These are phyloP conservation scores for Paecilomyces formosus DNA, from an alignment of 2,329 filamentous ascomycete species.

Conservation along the genomic window DNA sequence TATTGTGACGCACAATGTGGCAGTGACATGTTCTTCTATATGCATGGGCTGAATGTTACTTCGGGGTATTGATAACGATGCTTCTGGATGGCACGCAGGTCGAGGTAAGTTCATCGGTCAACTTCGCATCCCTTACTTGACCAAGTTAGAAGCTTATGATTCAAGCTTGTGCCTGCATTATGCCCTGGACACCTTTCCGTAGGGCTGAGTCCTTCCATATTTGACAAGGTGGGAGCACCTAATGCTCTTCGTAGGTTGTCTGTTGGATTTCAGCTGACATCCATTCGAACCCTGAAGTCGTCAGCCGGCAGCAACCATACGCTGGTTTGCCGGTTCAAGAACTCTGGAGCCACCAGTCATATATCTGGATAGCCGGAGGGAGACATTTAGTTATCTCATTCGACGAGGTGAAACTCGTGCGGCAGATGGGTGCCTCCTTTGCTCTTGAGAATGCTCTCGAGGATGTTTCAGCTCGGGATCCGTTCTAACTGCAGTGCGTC, in stretches of 20 bases:
- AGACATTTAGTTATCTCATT: neutral
- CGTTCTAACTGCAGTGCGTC: neutral
- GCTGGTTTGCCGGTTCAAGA: neutral
- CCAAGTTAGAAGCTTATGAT: neutral
- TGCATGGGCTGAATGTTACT: neutral
- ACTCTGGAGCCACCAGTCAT: neutral
- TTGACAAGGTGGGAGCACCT: neutral
- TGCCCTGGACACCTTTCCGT: neutral
- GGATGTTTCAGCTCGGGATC: neutral
- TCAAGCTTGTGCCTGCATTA: neutral
- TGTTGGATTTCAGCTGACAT: neutral
- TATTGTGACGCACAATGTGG: neutral
- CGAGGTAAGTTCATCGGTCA: neutral
- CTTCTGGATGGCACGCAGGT: neutral
- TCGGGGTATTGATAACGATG: neutral
- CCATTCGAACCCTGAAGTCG: neutral
- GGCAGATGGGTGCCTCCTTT: neutral
- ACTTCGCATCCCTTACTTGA: neutral
- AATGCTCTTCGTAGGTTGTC: neutral
- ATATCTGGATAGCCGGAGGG: neutral
- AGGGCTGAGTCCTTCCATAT: neutral
- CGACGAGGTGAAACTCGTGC: neutral
- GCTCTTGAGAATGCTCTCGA: neutral
- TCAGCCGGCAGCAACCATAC: neutral
- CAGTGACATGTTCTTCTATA: neutral